phyloP scores from a whole-genome alignment of 1,284 basidiomycete genomes.

The Austropuccinia psidii region DNA sequence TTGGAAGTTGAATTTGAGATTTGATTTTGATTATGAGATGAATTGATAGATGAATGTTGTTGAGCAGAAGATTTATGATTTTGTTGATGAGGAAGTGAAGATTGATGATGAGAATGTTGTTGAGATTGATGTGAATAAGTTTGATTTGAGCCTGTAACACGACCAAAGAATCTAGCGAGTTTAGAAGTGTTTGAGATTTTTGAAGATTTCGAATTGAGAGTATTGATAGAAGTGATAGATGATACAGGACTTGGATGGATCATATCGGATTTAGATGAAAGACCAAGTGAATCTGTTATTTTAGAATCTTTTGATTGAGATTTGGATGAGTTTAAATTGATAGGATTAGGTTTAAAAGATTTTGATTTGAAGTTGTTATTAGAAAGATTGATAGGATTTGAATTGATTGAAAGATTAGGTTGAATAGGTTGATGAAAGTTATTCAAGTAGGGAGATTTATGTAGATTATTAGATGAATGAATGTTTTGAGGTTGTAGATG shows the following conservation, averaged over 20 bases:
- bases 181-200: slow-evolving; percentile 1
- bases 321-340: too few relatives aligned
- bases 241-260: slow-evolving; percentile 32
- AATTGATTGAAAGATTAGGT: neutral
- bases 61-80: too few relatives aligned
- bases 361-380: neutral
- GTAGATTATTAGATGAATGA: neutral
- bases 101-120: neutral
- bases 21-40: neutral
- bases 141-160: neutral
- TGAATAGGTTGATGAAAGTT: neutral
- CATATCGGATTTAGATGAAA: neutral
- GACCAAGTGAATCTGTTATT: neutral
- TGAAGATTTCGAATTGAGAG: slow-evolving; percentile 2
- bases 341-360: neutral
- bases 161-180: slow-evolving; percentile 16
- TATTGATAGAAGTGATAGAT: slow-evolving; percentile 19
- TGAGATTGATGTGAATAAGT: neutral
- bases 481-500: neutral
- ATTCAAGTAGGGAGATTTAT: neutral
- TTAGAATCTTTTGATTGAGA: too few relatives aligned
- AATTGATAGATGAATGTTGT: too few relatives aligned
- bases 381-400: neutral
- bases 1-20: neutral
- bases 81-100: neutral